These are phyloP conservation scores for Aureobasidium sp. DNA, from an alignment of 2,329 filamentous ascomycete species.

Conservation along the genomic window DNA sequence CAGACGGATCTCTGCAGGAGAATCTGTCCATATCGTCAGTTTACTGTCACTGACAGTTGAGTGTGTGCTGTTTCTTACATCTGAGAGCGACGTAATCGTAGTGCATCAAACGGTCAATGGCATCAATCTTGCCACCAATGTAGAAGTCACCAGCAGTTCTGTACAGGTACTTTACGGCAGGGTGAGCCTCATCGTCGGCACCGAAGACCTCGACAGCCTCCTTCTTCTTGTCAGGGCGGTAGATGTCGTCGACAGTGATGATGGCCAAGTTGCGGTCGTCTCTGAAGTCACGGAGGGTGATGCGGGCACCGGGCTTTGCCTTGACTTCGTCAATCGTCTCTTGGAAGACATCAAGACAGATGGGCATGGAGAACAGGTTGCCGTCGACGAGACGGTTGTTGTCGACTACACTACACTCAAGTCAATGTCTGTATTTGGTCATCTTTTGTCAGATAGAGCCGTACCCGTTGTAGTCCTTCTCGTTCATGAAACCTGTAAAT, in stretches of 20 bases:
- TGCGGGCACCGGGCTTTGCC: constrained; percentile 71
- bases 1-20: constrained; percentile 84
- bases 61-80: constrained; percentile 48
- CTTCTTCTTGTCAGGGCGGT: constrained; percentile 85
- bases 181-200: constrained; percentile 72
- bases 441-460: constrained; percentile 22
- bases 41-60: not conserved
- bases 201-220: constrained; percentile 95
- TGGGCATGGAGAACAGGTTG: constrained; percentile 92
- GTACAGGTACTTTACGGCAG: constrained; percentile 85
- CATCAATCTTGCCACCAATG: constrained; percentile 91
- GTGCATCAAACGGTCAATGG: constrained; percentile 90
- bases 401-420: constrained; percentile 65
- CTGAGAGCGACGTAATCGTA: constrained; percentile 97
- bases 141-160: constrained; percentile 78
- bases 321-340: constrained; percentile 65
- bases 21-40: constrained; percentile 50
- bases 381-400: constrained; percentile 81
- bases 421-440: constrained; percentile 25
- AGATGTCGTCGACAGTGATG: constrained; percentile 90
- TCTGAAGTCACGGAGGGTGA: constrained; percentile 89
- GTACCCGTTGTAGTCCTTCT: constrained; percentile 93
- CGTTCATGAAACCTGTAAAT: constrained; percentile 81
- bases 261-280: constrained; percentile 96
- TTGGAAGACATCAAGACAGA: constrained; percentile 80